These are phyloP conservation scores for Chernovozyma sophiae-reginae DNA, from an alignment of 1,139 yeast genomes.

Conservation along the genomic window DNA sequence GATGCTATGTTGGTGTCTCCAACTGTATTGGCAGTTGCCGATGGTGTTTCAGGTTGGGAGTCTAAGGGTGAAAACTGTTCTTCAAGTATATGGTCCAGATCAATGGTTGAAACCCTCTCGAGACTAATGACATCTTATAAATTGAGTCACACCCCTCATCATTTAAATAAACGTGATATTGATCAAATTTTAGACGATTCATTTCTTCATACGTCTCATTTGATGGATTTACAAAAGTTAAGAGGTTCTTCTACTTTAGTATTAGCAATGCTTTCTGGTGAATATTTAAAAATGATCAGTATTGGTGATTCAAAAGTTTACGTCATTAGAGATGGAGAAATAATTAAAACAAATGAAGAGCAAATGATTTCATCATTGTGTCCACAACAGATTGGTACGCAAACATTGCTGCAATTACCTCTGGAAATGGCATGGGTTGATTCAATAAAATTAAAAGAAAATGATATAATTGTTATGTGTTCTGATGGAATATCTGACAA, in stretches of 20 bases:
- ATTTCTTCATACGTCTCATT: constrained; percentile 46
- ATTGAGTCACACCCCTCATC: constrained; percentile 40
- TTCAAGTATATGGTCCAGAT: constrained; percentile 54
- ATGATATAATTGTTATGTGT: constrained; percentile 45
- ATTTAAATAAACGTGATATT: constrained; percentile 40
- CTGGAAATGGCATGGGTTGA: constrained; percentile 50
- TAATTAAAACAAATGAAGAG: constrained; percentile 44
- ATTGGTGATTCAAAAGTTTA: constrained; percentile 55
- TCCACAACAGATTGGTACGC: constrained; percentile 58
- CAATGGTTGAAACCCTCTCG: constrained; percentile 51
- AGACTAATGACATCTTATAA: constrained; percentile 46
- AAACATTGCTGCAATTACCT: constrained; percentile 40
- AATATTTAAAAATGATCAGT: constrained; percentile 42
- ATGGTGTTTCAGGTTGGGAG: constrained; percentile 63
- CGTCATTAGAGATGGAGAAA: constrained; percentile 45
- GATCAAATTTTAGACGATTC: constrained; percentile 49
- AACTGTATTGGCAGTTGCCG: constrained; percentile 54
- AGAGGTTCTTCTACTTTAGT: constrained; percentile 53
- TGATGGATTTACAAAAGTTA: constrained; percentile 49
- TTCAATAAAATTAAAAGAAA: constrained; percentile 33
- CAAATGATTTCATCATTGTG: constrained; percentile 46
- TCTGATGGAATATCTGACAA: constrained; percentile 58
- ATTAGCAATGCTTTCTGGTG: constrained; percentile 50
- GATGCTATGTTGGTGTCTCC: constrained; percentile 62
- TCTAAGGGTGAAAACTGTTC: constrained; percentile 38